These are phyloP conservation scores for Verticillium dahliae DNA, from an alignment of 2,329 filamentous ascomycete species.

Conservation along the genomic window DNA sequence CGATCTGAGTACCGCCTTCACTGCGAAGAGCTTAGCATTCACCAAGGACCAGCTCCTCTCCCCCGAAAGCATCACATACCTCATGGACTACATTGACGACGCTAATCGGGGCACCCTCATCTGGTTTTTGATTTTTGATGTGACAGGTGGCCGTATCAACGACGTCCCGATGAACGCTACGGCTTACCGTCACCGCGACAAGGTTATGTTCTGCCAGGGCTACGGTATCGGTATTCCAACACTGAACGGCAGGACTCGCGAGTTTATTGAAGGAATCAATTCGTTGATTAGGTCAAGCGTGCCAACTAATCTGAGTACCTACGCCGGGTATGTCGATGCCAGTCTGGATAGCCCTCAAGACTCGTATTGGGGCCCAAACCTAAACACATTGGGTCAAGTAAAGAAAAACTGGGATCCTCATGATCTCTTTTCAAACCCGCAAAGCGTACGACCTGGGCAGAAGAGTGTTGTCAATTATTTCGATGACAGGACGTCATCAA, in stretches of 20 bases:
- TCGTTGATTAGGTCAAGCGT: conserved; percentile 29
- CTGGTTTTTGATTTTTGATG: conserved; percentile 59
- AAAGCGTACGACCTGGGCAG: conserved; percentile 37
- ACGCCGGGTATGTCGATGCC: conserved; percentile 58
- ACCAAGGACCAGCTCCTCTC: conserved; percentile 39
- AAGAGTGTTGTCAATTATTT: neutral
- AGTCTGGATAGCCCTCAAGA: conserved; percentile 35
- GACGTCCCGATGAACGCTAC: conserved; percentile 50
- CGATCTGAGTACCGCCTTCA: conserved; percentile 44
- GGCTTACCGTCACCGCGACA: conserved; percentile 58
- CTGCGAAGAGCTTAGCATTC: conserved; percentile 52
- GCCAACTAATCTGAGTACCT: conserved; percentile 39
- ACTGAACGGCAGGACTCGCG: conserved; percentile 36
- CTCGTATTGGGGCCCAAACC: conserved; percentile 50
- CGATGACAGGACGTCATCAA: neutral
- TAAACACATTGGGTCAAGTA: conserved; percentile 37
- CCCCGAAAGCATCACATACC: conserved; percentile 31
- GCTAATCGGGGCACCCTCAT: conserved; percentile 42
- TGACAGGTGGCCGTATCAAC: conserved; percentile 52
- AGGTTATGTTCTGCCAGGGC: conserved; percentile 56
- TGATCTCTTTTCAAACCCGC: conserved; percentile 53
- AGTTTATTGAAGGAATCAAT: conserved; percentile 48
- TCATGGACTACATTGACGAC: conserved; percentile 48
- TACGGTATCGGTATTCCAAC: conserved; percentile 47
- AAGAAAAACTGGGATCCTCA: conserved; percentile 46